Base-by-base conservation (phyloP, 148 eudicot species). In the Rhododendron griersonianum region DNA sequence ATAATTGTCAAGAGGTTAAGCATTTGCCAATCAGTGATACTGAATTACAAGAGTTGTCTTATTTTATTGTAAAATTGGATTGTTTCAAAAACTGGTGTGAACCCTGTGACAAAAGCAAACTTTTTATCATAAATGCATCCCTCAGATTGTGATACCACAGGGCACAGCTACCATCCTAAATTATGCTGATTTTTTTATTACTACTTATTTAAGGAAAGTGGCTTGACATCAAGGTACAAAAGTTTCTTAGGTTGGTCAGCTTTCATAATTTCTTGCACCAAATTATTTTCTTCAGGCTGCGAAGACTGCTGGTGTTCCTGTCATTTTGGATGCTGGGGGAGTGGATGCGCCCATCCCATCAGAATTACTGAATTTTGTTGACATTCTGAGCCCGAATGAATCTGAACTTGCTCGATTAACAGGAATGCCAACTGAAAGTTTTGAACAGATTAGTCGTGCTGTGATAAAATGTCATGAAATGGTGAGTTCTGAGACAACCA, bases 341-440 rank as follows among this genome's bases (percentile, higher is more conserved):
- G 88, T 93, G 87, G 96, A 95, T 91, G 88, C 94, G 80, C 93
- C 94, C 45, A 69, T 95, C 82, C 98, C 98, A 41, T 79, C 23
- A 65, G 96, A 93, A 81, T 89, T 95, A 53, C 91, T 93, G 41
- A 82, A 37, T 45, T 87, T 63, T 87, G 85, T 91, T 53, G 92
- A 93, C 82, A 90, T 93, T 81, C 44, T 94, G 1, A 94, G 98
- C 87, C 99, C 99, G 67, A 96, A 96, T 87, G 99, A 96, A 90
- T 89, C 92, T 65, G 99, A 96, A 86, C 98, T 96, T 75, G 94
- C 93, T 83, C 98, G 98, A 87, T 85, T 96, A 86, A 95, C 98
- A 15, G 92, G 91, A 82, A 89, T 96, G 92, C 94, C 93, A 25
- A 96, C 98, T 14, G 95, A 92, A 85, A 91, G 88, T 87, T 93